These are phyloP conservation scores for Zygotorulaspora danielsina DNA, from an alignment of 805 yeast genomes.

Conservation along the genomic window DNA sequence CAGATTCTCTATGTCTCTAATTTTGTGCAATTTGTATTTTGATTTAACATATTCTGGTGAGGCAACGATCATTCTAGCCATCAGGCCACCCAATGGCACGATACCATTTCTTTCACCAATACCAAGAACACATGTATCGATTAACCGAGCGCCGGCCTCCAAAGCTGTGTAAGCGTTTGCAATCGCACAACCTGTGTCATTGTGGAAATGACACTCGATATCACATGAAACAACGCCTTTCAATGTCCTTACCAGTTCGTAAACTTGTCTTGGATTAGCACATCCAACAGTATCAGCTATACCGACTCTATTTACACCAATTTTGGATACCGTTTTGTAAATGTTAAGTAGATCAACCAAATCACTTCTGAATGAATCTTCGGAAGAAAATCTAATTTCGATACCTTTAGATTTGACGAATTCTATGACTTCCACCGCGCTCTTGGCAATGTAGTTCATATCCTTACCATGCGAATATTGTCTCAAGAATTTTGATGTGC, in stretches of 20 bases:
- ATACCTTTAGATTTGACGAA: conserved; percentile 95
- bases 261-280: conserved; percentile 98
- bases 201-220: conserved; percentile 97
- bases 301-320: conserved; percentile 98
- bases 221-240: conserved; percentile 93
- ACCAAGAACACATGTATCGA: conserved; percentile 93
- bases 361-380: conserved; percentile 96
- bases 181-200: conserved; percentile 98
- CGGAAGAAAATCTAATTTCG: conserved; percentile 94
- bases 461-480: conserved; percentile 97
- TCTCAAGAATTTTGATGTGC: conserved; percentile 92
- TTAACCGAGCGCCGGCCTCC: conserved; percentile 94
- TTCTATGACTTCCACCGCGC: conserved; percentile 95
- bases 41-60: conserved; percentile 92
- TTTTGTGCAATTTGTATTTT: conserved; percentile 92
- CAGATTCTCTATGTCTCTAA: conserved; percentile 90
- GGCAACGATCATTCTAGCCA: conserved; percentile 99
- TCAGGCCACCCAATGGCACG: conserved; percentile 93
- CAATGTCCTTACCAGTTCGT: conserved; percentile 90
- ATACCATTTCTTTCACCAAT: conserved; percentile 99
- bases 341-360: conserved; percentile 92
- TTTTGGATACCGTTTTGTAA: conserved; percentile 92
- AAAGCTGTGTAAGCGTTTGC: conserved; percentile 97
- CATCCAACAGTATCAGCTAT: conserved; percentile 99
- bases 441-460: conserved; percentile 94